A percentile compares a stretch with the other conserved stretches of the same genome.
Conservation (phyloP, 371 early-diverging fungal genomes). For the Mucor irregularis region DNA sequence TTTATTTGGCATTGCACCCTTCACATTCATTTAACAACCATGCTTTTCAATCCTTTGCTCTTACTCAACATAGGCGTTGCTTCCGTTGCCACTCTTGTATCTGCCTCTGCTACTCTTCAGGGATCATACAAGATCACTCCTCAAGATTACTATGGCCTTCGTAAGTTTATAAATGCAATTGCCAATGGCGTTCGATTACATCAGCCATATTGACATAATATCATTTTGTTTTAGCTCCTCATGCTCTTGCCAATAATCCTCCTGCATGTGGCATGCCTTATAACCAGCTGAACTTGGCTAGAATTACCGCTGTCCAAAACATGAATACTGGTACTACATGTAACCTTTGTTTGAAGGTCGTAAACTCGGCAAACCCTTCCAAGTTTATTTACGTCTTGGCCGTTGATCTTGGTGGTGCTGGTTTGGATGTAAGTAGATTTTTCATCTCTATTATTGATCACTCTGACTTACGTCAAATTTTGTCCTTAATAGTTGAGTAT, state of each 20-base stretch:
- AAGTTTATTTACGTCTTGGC: slow-evolving; percentile 53
- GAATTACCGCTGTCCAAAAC: slow-evolving; percentile 55
- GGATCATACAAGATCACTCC: slow-evolving; percentile 26
- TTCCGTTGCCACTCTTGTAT: not conserved
- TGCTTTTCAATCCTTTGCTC: not conserved
- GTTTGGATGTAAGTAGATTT: slow-evolving; percentile 44
- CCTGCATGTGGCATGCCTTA: slow-evolving; percentile 59
- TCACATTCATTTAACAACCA: not conserved
- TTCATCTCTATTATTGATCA: not conserved
- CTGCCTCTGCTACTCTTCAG: slow-evolving; percentile 1
- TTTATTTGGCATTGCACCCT: not conserved
- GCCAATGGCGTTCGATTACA: too few relatives aligned
- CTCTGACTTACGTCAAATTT: too few relatives aligned
- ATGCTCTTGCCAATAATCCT: slow-evolving; percentile 33
- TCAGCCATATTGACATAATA: too few relatives aligned
- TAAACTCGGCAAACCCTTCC: slow-evolving; percentile 32
- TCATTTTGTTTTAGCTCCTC: slow-evolving; percentile 6
- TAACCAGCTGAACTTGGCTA: slow-evolving; percentile 44
- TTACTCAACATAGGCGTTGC: not conserved
- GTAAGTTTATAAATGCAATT: too few relatives aligned
- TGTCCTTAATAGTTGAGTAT: slow-evolving; percentile 28
- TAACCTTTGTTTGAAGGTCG: slow-evolving; percentile 52
- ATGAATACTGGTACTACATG: slow-evolving; percentile 44
- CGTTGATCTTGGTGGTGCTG: slow-evolving; percentile 54
- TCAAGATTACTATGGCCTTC: slow-evolving; percentile 26